A percentile compares a stretch with the other conserved stretches of the same genome.
These are phyloP conservation scores for Monilinia aucupariae DNA, from an alignment of 2,329 filamentous ascomycete genomes.

Conservation along the genomic window DNA sequence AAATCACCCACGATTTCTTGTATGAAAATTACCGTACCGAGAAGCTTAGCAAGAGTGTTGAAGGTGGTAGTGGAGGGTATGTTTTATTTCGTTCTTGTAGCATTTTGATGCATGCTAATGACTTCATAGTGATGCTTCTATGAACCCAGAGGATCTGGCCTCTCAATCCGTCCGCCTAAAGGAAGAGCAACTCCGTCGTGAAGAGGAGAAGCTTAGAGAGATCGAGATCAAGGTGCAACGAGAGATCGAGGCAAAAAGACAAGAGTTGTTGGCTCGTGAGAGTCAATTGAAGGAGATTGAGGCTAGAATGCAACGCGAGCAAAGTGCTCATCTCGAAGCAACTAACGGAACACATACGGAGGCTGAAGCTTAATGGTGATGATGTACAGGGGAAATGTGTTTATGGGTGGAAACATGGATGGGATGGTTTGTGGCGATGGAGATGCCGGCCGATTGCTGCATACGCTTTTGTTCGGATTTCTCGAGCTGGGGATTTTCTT, in stretches of 20 bases:
- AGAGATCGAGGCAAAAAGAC: constrained; percentile 99
- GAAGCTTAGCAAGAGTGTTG: constrained; percentile 99
- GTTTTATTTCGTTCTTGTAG: constrained; percentile 39
- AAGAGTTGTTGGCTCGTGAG: constrained; percentile 94
- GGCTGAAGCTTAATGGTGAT: constrained; percentile 26
- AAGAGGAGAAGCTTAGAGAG: constrained; percentile 99
- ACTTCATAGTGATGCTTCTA: constrained; percentile 64
- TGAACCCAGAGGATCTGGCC: constrained; percentile 96
- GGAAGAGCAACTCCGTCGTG: constrained; percentile 97
- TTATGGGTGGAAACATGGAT: constrained; percentile 19
- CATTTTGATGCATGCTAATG: constrained; percentile 34
- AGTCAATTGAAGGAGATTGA: constrained; percentile 98
- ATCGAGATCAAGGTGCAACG: constrained; percentile 99
- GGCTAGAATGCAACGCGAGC: constrained; percentile 89
- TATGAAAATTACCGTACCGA: constrained; percentile 99
- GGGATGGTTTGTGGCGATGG: constrained; percentile 20
- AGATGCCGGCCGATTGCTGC: constrained; percentile 23
- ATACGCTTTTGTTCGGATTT: constrained; percentile 25
- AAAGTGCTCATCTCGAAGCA: constrained; percentile 47
- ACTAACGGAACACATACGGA: constrained; percentile 30
- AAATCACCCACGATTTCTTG: constrained; percentile 99
- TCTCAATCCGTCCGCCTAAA: constrained; percentile 97
- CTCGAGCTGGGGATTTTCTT: constrained; percentile 30
- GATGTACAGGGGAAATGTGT: constrained; percentile 18
- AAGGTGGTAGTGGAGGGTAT: constrained; percentile 81